Evolutionary conservation across 129 eudicot genomes (phyloP).

Genomic region (Escallonia rubra): DNA sequence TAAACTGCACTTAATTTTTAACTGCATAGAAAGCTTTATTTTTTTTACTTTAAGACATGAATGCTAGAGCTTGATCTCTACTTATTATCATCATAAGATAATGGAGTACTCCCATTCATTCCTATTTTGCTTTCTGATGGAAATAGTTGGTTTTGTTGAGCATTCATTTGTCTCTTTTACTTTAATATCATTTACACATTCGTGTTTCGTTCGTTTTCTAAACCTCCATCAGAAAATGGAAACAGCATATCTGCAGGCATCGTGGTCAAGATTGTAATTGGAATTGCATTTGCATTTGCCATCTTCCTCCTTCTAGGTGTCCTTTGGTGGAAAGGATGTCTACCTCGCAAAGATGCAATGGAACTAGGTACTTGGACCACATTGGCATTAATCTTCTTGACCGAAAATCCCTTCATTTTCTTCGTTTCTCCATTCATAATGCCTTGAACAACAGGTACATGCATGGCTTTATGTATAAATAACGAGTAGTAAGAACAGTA

Average conservation of each 20-base stretch:
- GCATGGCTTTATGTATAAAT: too few relatives aligned
- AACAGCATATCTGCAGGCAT: conserved; percentile 29
- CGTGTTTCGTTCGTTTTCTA: conserved; percentile 24
- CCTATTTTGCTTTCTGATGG: neutral
- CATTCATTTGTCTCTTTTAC: too few relatives aligned
- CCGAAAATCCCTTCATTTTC: too few relatives aligned
- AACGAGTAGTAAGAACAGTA: neutral
- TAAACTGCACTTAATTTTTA: too few relatives aligned
- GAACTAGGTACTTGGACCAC: conserved; percentile 25
- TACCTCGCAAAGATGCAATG: conserved; percentile 16
- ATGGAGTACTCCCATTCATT: neutral
- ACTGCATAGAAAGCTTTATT: too few relatives aligned
- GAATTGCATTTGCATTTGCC: conserved; percentile 19
- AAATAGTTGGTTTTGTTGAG: too few relatives aligned
- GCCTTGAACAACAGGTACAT: too few relatives aligned
- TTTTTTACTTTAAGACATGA: too few relatives aligned
- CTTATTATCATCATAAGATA: neutral
- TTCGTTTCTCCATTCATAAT: too few relatives aligned
- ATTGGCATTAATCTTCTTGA: too few relatives aligned
- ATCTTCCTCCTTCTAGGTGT: conserved; percentile 24
- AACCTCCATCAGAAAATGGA: conserved; percentile 20
- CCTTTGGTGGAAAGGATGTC: conserved; percentile 53
- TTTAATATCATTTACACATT: too few relatives aligned
- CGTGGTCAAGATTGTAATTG: conserved; percentile 46
- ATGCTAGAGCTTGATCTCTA: too few relatives aligned